phyloP scores from a whole-genome alignment of 306 rosid genomes.

The Pyrus pyrifolia region DNA sequence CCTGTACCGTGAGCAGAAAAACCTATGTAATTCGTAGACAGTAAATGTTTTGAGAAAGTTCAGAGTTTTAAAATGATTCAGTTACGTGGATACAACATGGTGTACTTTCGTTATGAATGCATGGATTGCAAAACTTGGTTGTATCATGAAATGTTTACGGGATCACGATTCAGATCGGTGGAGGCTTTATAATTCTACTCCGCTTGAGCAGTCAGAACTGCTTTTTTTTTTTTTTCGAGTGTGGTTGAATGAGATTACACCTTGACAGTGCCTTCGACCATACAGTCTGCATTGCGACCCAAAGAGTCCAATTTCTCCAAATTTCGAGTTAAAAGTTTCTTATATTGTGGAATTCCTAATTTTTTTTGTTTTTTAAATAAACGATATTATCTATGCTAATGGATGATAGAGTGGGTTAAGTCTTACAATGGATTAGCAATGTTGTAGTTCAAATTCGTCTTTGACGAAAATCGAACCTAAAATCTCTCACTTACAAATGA shows the following conservation, averaged over 20 bases:
- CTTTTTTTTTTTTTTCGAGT: background rate
- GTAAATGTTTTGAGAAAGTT: background rate
- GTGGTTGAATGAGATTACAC: background rate
- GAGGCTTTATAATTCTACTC: background rate
- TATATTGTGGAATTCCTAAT: no score
- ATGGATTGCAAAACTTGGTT: background rate
- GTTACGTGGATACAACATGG: background rate
- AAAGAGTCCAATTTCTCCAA: no score
- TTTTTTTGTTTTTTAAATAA: no score
- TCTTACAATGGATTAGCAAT: fast-evolving
- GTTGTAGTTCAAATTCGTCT: no score
- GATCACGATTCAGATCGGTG: background rate
- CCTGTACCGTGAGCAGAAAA: background rate
- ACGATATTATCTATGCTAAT: no score
- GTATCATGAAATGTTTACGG: background rate
- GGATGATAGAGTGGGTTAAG: no score
- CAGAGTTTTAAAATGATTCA: background rate
- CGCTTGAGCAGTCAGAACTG: background rate
- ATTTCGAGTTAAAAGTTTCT: no score
- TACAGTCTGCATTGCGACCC: no score
- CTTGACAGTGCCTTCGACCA: no score
- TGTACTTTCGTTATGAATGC: background rate
- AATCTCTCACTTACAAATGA: fast-evolving
- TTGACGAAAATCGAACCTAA: no score
- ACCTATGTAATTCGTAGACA: background rate